Evolutionary conservation across 176 grass and related monocot genomes (phyloP).

Genomic region (Musa troglodytarum): DNA sequence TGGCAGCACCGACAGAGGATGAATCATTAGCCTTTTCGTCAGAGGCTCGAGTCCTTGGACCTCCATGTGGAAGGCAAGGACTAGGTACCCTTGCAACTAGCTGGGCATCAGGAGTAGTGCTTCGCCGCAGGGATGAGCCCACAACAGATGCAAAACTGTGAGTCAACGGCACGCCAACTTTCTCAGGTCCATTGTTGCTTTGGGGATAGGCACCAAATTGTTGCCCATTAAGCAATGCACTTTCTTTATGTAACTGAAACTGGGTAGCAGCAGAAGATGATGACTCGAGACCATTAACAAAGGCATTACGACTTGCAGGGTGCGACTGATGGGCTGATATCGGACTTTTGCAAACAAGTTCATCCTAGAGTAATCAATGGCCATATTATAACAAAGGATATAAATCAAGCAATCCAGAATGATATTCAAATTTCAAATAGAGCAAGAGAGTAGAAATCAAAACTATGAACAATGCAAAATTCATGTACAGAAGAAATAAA

Average conservation of each 20-base stretch:
- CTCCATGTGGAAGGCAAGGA: slow-evolving; percentile 11
- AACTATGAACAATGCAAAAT: not conserved
- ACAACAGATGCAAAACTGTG: slow-evolving; percentile 8
- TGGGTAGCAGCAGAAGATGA: not conserved
- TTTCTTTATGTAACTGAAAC: slow-evolving; percentile 7
- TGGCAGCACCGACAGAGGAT: not conserved
- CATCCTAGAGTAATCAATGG: slow-evolving; percentile 8
- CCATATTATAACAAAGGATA: not conserved
- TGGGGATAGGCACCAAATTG: not conserved
- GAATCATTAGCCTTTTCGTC: not conserved
- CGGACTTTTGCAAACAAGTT: slow-evolving; percentile 1
- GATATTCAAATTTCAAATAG: not conserved
- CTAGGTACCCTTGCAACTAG: slow-evolving; percentile 9
- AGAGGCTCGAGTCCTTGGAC: not conserved
- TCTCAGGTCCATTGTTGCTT: not conserved
- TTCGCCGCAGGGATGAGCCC: slow-evolving; percentile 13
- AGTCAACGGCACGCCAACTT: not conserved
- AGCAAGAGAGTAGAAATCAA: not conserved
- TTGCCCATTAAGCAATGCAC: slow-evolving; percentile 2
- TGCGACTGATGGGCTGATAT: not conserved
- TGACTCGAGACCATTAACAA: not conserved
- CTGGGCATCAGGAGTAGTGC: slow-evolving; percentile 10
- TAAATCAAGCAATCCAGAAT: not conserved
- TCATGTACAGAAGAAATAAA: not conserved
- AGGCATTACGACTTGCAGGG: slow-evolving; percentile 9